These are phyloP conservation scores for Aspergillus jensenii DNA, from an alignment of 2,329 filamentous ascomycete species.

Conservation along the genomic window DNA sequence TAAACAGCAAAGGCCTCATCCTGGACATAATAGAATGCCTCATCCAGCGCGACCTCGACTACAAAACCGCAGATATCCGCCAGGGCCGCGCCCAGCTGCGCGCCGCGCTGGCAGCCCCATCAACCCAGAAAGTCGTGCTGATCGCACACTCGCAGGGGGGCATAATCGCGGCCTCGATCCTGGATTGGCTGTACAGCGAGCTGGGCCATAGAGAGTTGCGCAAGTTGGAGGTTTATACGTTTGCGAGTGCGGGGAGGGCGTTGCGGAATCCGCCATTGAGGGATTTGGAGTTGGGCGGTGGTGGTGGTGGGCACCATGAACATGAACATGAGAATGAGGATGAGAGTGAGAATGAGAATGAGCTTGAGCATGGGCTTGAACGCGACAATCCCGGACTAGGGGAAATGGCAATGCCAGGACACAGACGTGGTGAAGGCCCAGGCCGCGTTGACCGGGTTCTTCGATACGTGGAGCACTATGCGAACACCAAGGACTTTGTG, in stretches of 20 bases:
- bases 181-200: conserved; percentile 5
- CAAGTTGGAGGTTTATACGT: conserved; percentile 7
- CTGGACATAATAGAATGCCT: conserved; percentile 5
- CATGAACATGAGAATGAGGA: background rate
- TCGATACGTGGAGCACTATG: conserved; percentile 6
- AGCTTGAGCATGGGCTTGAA: background rate
- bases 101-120: background rate
- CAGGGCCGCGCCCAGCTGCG: conserved; percentile 3
- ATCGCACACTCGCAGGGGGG: conserved; percentile 8
- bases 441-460: background rate
- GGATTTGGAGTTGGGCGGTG: too few relatives aligned
- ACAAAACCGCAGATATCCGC: conserved; percentile 4
- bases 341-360: background rate
- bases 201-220: background rate
- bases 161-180: background rate
- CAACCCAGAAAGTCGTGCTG: conserved; percentile 1
- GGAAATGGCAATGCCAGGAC: background rate
- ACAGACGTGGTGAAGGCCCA: background rate
- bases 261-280: background rate
- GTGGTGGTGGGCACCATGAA: too few relatives aligned
- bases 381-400: background rate
- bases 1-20: conserved; percentile 1
- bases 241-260: background rate
- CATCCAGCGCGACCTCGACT: conserved; percentile 8
- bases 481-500: conserved; percentile 1